A percentile compares a stretch with the other conserved stretches of the same genome.
Conservation (phyloP, 208 protist genomes). For the Naegleria lovaniensis region DNA sequence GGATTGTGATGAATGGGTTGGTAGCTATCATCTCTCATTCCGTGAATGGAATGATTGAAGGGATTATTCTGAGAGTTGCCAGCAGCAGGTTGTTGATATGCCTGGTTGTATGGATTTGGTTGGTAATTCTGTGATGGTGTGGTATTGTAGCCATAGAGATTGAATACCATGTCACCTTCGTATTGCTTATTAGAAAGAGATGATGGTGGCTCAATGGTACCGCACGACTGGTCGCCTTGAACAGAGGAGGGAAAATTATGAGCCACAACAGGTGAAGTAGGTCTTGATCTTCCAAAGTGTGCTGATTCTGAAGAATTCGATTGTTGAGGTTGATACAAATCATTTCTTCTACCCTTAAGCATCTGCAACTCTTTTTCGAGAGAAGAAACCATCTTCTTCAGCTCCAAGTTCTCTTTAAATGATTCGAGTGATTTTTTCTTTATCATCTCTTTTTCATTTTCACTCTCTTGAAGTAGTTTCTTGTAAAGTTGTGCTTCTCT, state of each 20-base stretch:
- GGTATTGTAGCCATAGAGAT: not conserved
- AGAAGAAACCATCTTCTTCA: not conserved
- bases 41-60: not conserved
- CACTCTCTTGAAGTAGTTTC: not conserved
- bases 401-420: not conserved
- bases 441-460: not conserved
- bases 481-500: not conserved
- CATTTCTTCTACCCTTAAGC: not conserved
- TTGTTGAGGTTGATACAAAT: not conserved
- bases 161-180: too few relatives aligned
- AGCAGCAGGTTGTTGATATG: not conserved
- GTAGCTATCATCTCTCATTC: not conserved
- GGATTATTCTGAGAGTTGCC: not conserved
- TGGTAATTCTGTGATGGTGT: not conserved
- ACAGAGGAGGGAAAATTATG: too few relatives aligned
- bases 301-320: not conserved
- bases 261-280: too few relatives aligned
- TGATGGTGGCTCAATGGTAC: not conserved
- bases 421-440: not conserved
- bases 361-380: not conserved
- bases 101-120: not conserved
- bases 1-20: not conserved
- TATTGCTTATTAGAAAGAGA: too few relatives aligned
- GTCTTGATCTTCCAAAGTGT: too few relatives aligned
- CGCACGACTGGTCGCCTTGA: not conserved